Conservation (phyloP, 2,329 filamentous ascomycete species). For the Hymenotorrendiella dingleyae region DNA sequence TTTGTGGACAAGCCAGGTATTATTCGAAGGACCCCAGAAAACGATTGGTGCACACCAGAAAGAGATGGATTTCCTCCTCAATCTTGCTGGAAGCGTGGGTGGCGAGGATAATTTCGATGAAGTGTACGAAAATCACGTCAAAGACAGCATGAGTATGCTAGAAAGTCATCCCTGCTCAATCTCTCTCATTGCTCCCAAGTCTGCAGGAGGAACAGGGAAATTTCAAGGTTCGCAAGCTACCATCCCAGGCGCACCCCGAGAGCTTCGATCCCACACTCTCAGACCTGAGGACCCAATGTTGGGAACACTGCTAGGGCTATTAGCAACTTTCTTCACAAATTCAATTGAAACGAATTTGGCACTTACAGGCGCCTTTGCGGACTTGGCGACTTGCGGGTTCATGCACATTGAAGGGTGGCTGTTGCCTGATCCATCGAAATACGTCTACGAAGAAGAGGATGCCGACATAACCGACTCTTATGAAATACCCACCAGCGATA, state of each 20-base stretch:
- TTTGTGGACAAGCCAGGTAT: slow-evolving; percentile 58
- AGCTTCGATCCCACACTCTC: slow-evolving; percentile 55
- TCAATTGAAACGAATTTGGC: slow-evolving; percentile 86
- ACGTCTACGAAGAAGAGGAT: slow-evolving; percentile 47
- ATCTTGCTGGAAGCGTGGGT: slow-evolving; percentile 61
- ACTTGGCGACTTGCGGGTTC: slow-evolving; percentile 77
- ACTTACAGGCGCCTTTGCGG: slow-evolving; percentile 76
- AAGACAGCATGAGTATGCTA: slow-evolving; percentile 62
- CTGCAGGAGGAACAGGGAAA: slow-evolving; percentile 50
- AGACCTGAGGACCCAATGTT: slow-evolving; percentile 57
- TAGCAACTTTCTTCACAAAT: slow-evolving; percentile 82
- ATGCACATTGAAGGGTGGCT: slow-evolving; percentile 90
- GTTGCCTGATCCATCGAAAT: slow-evolving; percentile 63
- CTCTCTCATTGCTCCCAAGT: slow-evolving; percentile 57
- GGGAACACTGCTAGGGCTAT: slow-evolving; percentile 60
- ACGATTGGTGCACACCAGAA: slow-evolving; percentile 70
- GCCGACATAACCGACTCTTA: slow-evolving; percentile 35
- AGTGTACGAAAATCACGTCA: slow-evolving; percentile 64
- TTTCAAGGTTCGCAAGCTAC: slow-evolving; percentile 49
- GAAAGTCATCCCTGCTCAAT: slow-evolving; percentile 71
- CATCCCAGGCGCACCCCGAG: slow-evolving; percentile 55
- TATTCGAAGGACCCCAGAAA: slow-evolving; percentile 48
- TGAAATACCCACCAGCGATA: slow-evolving; percentile 14
- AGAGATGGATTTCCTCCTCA: slow-evolving; percentile 67
- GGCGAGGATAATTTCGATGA: slow-evolving; percentile 66